Percentiles rank a stretch among this genome's conserved stretches.
These are phyloP conservation scores for Scedosporium dehoogii DNA, from an alignment of 2,329 filamentous ascomycete genomes.

Conservation along the genomic window DNA sequence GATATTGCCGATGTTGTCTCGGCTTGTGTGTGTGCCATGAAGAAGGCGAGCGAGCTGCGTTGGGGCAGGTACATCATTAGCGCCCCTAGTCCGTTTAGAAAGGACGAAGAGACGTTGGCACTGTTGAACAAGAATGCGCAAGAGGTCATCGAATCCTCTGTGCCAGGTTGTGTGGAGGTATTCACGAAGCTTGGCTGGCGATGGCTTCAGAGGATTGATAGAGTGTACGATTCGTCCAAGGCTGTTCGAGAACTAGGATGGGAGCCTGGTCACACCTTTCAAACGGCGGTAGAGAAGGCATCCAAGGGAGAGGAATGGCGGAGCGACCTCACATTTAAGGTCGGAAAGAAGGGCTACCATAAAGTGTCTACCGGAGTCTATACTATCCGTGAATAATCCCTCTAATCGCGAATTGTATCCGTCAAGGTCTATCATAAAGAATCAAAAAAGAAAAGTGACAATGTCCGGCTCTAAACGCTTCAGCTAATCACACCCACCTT, in stretches of 20 bases:
- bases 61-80: slow-evolving; percentile 34
- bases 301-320: slow-evolving; percentile 23
- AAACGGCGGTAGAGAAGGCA: slow-evolving; percentile 22
- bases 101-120: slow-evolving; percentile 19
- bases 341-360: slow-evolving; percentile 36
- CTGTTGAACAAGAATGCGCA: slow-evolving; percentile 22
- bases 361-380: slow-evolving; percentile 31
- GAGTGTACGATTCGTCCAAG: slow-evolving; percentile 34
- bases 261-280: slow-evolving; percentile 31
- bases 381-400: not conserved
- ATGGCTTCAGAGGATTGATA: slow-evolving; percentile 27
- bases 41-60: slow-evolving; percentile 18
- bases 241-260: slow-evolving; percentile 31
- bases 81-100: slow-evolving; percentile 29
- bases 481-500: not conserved
- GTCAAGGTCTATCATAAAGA: not conserved
- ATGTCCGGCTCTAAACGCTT: not conserved
- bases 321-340: slow-evolving; percentile 26
- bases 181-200: slow-evolving; percentile 25
- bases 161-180: slow-evolving; percentile 18
- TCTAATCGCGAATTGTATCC: not conserved
- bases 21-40: slow-evolving; percentile 29
- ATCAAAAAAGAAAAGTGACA: slow-evolving; percentile 3
- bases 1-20: slow-evolving; percentile 33
- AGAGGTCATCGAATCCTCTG: slow-evolving; percentile 17